phyloP scores from a whole-genome alignment of 2,329 filamentous ascomycete species.

The Biscogniauxia mediterranea region DNA sequence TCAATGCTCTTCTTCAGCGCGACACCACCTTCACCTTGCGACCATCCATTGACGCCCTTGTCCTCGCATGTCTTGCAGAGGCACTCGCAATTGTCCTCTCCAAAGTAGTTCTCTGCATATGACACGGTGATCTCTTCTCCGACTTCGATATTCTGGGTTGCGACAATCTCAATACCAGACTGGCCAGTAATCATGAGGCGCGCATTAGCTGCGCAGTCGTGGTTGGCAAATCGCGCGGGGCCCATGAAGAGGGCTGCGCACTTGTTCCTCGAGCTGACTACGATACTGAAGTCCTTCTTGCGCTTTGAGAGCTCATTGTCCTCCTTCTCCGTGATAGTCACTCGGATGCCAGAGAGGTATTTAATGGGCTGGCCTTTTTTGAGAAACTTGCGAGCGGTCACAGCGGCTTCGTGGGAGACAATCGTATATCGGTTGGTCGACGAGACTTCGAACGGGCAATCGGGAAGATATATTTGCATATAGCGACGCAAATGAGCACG shows the following conservation, averaged over 20 bases:
- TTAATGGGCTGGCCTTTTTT: constrained; percentile 82
- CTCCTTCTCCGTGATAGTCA: constrained; percentile 88
- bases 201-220: constrained; percentile 93
- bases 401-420: constrained; percentile 80
- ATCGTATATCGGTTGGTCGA: constrained; percentile 96
- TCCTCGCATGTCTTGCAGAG: constrained; percentile 85
- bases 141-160: constrained; percentile 74
- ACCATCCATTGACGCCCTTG: constrained; percentile 78
- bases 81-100: constrained; percentile 91
- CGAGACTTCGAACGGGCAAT: constrained; percentile 89
- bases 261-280: constrained; percentile 90
- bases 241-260: constrained; percentile 90
- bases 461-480: constrained; percentile 86
- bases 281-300: constrained; percentile 94
- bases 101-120: constrained; percentile 95
- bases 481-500: constrained; percentile 83
- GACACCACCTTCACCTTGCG: constrained; percentile 47
- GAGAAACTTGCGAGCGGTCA: constrained; percentile 78
- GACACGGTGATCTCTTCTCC: constrained; percentile 97
- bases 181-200: constrained; percentile 79
- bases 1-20: constrained; percentile 54
- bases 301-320: constrained; percentile 76
- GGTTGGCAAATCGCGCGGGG: constrained; percentile 93
- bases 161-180: constrained; percentile 87
- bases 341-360: constrained; percentile 87